These are phyloP conservation scores for Cytospora piceicola DNA, from an alignment of 2,329 filamentous ascomycete species.

Conservation along the genomic window DNA sequence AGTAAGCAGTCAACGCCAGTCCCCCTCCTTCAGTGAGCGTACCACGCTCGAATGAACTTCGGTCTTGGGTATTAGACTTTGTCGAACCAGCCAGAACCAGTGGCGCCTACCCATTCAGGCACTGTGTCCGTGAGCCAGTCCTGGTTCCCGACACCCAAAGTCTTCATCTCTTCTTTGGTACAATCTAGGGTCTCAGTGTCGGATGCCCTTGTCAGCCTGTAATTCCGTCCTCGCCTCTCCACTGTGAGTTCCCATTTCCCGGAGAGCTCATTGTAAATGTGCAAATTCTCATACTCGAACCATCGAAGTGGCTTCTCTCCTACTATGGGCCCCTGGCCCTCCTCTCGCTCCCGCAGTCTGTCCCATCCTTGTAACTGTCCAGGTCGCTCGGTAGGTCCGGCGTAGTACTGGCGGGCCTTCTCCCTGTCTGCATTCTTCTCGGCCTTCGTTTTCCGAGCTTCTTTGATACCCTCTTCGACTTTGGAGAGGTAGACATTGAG, in stretches of 20 bases:
- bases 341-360: background rate
- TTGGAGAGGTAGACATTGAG: constrained; percentile 5
- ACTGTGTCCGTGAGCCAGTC: background rate
- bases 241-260: background rate
- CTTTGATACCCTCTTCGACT: constrained; percentile 13
- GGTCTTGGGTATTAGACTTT: background rate
- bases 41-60: background rate
- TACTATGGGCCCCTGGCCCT: background rate
- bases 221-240: background rate
- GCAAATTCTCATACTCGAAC: background rate
- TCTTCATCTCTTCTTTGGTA: background rate
- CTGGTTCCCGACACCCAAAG: background rate
- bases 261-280: background rate
- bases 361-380: background rate
- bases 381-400: background rate
- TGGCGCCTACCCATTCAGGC: background rate
- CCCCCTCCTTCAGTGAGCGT: too few species aligned
- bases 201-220: background rate
- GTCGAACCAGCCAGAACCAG: background rate
- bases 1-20: too few species aligned
- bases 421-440: constrained; percentile 9
- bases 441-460: constrained; percentile 3
- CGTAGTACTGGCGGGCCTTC: background rate
- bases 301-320: background rate
- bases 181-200: background rate